A percentile compares a stretch with the other conserved stretches of the same genome.
Evolutionary conservation across 176 grass and related monocot genomes (phyloP).

Genomic region (Phoenix dactylifera): DNA sequence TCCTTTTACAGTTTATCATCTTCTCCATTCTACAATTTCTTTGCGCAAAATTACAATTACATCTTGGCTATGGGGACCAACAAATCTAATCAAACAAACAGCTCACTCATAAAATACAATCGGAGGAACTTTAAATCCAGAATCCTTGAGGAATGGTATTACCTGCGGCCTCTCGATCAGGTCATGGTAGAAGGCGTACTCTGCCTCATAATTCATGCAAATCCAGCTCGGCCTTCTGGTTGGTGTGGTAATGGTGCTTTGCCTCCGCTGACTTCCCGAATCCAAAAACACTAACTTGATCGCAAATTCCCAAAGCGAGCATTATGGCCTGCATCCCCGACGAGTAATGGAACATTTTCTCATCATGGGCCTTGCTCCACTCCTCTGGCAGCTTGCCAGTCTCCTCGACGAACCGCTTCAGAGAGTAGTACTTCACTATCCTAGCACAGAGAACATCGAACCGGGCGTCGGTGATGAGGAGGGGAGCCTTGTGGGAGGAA

Average conservation of each 20-base stretch:
- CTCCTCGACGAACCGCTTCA: conserved; percentile 40
- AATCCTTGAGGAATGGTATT: too few relatives aligned
- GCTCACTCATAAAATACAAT: too few relatives aligned
- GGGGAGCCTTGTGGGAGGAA: conserved; percentile 18
- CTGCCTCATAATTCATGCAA: conserved; percentile 55
- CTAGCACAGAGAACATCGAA: conserved; percentile 54
- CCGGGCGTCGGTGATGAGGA: conserved; percentile 59
- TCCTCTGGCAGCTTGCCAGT: conserved; percentile 35
- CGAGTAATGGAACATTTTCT: conserved; percentile 74
- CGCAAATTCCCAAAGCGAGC: conserved; percentile 36
- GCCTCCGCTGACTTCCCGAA: conserved; percentile 43
- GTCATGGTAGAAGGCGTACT: conserved; percentile 26
- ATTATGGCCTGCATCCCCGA: conserved; percentile 75
- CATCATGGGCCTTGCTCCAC: conserved; percentile 42
- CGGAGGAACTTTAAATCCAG: too few relatives aligned
- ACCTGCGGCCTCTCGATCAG: too few relatives aligned
- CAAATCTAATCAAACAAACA: too few relatives aligned
- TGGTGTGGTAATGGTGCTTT: conserved; percentile 50
- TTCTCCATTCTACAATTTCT: too few relatives aligned
- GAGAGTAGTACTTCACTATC: conserved; percentile 65
- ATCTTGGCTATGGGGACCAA: too few relatives aligned
- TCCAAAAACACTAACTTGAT: conserved; percentile 41
- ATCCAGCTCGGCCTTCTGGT: conserved; percentile 36
- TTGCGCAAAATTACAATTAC: too few relatives aligned
- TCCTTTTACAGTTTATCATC: too few relatives aligned